phyloP scores from a whole-genome alignment of 2,329 filamentous ascomycete species.

The Fusarium graminum region DNA sequence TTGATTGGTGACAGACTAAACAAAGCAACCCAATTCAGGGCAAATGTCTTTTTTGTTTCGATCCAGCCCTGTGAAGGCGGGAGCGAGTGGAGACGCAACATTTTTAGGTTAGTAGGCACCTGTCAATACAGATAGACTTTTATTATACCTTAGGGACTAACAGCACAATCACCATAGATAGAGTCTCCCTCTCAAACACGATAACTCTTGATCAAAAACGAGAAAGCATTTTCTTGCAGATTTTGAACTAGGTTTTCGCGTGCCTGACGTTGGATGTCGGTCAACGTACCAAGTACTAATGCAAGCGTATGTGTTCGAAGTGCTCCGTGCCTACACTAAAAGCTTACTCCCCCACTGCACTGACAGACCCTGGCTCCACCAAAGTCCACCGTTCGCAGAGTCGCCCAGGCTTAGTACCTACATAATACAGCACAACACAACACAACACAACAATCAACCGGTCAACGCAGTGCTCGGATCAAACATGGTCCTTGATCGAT shows the following conservation, averaged over 20 bases:
- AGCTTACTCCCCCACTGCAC: slow-evolving; percentile 32
- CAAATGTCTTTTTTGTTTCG: slow-evolving; percentile 30
- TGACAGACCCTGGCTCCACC: slow-evolving; percentile 21
- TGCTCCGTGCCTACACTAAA: slow-evolving; percentile 16
- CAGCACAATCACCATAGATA: neutral
- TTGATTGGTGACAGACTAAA: slow-evolving; percentile 32
- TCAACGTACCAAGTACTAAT: too few relatives aligned
- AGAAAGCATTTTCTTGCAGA: neutral
- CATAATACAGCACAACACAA: neutral
- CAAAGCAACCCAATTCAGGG: slow-evolving; percentile 29
- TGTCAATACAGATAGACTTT: neutral
- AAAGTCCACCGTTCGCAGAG: slow-evolving; percentile 2
- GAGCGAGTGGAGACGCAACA: slow-evolving; percentile 26
- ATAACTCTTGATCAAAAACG: neutral
- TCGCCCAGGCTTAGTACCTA: slow-evolving; percentile 1
- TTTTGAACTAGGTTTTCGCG: slow-evolving; percentile 16
- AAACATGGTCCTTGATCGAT: neutral
- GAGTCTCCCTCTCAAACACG: neutral
- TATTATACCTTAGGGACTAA: neutral
- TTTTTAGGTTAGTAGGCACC: neutral
- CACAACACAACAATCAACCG: slow-evolving; percentile 4
- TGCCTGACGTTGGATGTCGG: slow-evolving; percentile 27
- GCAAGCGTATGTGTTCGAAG: slow-evolving; percentile 5
- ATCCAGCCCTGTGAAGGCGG: slow-evolving; percentile 41
- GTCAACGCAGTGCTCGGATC: neutral